These are phyloP conservation scores for Penicillium sp. DNA, from an alignment of 2,329 filamentous ascomycete genomes.

Conservation along the genomic window DNA sequence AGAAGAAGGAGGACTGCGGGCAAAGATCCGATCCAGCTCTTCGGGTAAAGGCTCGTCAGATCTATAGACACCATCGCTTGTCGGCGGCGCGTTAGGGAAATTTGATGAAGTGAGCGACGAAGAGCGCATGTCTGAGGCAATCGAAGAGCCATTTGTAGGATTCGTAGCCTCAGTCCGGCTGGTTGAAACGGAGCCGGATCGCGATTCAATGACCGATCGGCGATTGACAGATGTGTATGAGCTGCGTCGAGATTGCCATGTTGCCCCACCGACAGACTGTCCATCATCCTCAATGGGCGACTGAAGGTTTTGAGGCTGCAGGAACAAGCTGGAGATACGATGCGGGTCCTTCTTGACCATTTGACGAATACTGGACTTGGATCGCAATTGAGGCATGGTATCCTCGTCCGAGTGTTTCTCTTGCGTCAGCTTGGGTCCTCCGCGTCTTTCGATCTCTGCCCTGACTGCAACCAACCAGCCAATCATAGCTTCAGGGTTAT, in stretches of 20 bases:
- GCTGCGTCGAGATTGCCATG: slow-evolving; percentile 30
- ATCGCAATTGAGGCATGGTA: slow-evolving; percentile 26
- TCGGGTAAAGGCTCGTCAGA: slow-evolving; percentile 15
- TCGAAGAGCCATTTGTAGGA: slow-evolving; percentile 10
- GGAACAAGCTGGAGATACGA: slow-evolving; percentile 33
- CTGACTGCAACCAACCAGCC: slow-evolving; percentile 48
- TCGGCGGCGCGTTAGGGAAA: slow-evolving; percentile 19
- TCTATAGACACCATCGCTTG: slow-evolving; percentile 9
- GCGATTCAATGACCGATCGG: slow-evolving; percentile 33
- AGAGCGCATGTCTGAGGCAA: slow-evolving; percentile 16
- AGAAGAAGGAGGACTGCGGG: slow-evolving; percentile 24
- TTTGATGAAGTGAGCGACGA: slow-evolving; percentile 18
- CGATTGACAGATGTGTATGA: slow-evolving; percentile 33
- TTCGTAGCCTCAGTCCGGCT: slow-evolving; percentile 25
- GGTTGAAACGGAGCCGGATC: slow-evolving; percentile 31
- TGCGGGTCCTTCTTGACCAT: slow-evolving; percentile 39
- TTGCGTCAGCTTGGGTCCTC: slow-evolving; percentile 46
- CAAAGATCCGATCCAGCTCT: slow-evolving; percentile 12
- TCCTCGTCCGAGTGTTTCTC: slow-evolving; percentile 38
- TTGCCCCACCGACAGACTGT: slow-evolving; percentile 16
- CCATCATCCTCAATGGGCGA: slow-evolving; percentile 28
- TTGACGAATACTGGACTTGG: slow-evolving; percentile 32
- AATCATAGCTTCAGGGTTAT: slow-evolving; percentile 46
- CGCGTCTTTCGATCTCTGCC: slow-evolving; percentile 48
- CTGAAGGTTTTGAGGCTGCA: slow-evolving; percentile 27